Evolutionary conservation across 257 asterid species (phyloP).

Genomic region (Primulina tabacum): DNA sequence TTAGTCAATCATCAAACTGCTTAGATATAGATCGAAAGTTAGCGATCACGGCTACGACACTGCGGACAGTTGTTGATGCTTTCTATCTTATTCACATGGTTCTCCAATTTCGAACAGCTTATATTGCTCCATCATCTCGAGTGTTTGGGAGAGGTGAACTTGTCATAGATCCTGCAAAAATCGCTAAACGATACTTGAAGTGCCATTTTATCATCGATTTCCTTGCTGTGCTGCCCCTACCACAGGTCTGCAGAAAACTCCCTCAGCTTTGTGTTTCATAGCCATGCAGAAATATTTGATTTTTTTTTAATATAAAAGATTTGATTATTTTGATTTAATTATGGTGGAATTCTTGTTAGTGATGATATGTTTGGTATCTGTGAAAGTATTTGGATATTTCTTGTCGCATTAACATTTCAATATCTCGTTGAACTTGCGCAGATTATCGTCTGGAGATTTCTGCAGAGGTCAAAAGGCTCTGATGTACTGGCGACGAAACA

Average conservation of each 20-base stretch:
- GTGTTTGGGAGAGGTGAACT: slow-evolving; percentile 99
- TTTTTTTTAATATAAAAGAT: not conserved
- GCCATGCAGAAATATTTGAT: not conserved
- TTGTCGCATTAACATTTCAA: slow-evolving; percentile 10
- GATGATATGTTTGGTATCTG: slow-evolving; percentile 5
- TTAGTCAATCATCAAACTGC: slow-evolving; percentile 61
- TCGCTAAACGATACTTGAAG: slow-evolving; percentile 91
- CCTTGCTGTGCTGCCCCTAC: slow-evolving; percentile 90
- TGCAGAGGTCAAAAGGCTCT: slow-evolving; percentile 81
- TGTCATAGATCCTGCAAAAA: slow-evolving; percentile 86
- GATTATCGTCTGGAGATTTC: slow-evolving; percentile 94
- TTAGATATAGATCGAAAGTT: slow-evolving; percentile 80
- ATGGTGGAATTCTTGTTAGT: not conserved
- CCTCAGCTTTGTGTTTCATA: slow-evolving; percentile 3
- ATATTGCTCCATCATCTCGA: slow-evolving; percentile 97
- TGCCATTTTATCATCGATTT: slow-evolving; percentile 81
- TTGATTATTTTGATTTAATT: not conserved
- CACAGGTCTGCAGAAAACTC: slow-evolving; percentile 62
- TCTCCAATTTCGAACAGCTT: slow-evolving; percentile 96
- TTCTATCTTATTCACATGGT: slow-evolving; percentile 93
- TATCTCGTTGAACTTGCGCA: slow-evolving; percentile 35
- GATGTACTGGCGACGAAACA: slow-evolving; percentile 85
- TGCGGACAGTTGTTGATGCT: slow-evolving; percentile 83
- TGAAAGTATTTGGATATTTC: slow-evolving; percentile 10
- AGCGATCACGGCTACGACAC: slow-evolving; percentile 79